phyloP scores from a whole-genome alignment of 306 rosid genomes.

The Inga leiocalycina region DNA sequence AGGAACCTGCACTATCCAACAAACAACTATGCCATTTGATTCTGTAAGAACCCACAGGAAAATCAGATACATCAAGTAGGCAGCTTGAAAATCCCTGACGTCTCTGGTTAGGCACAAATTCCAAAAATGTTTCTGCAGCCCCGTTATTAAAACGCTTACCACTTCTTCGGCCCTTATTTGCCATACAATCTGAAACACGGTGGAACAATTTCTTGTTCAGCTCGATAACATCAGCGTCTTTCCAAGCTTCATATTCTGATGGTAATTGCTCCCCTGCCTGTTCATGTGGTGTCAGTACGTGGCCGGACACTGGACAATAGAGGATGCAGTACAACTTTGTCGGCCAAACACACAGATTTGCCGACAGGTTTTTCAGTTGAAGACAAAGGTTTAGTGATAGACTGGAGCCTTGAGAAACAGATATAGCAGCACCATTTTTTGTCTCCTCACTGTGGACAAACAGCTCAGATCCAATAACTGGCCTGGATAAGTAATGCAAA shows the following conservation, averaged over 20 bases:
- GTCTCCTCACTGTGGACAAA: conserved; percentile 41
- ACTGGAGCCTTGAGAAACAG: conserved; percentile 41
- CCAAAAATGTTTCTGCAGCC: conserved; percentile 37
- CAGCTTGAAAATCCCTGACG: conserved; percentile 75
- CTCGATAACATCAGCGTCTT: conserved; percentile 46
- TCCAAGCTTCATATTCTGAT: conserved; percentile 46
- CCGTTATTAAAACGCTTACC: conserved; percentile 16
- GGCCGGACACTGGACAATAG: conserved; percentile 41
- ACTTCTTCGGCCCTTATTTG: conserved; percentile 7
- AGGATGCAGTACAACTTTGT: conserved; percentile 57
- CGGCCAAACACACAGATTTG: conserved; percentile 30
- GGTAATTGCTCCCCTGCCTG: conserved; percentile 8
- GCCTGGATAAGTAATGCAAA: conserved; percentile 48
- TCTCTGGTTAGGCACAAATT: conserved; percentile 50
- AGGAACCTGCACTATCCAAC: conserved; percentile 50
- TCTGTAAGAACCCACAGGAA: conserved; percentile 60
- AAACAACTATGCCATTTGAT: conserved; percentile 66
- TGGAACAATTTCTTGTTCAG: conserved; percentile 44
- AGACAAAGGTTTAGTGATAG: conserved; percentile 61
- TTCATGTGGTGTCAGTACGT: conserved; percentile 19
- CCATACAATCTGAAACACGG: conserved; percentile 38
- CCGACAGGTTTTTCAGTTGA: conserved; percentile 51
- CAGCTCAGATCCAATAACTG: conserved; percentile 54
- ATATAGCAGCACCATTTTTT: conserved; percentile 36
- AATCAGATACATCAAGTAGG: conserved; percentile 62